These are phyloP conservation scores for Xylariales sp. DNA, from an alignment of 2,329 filamentous ascomycete species.

Conservation along the genomic window DNA sequence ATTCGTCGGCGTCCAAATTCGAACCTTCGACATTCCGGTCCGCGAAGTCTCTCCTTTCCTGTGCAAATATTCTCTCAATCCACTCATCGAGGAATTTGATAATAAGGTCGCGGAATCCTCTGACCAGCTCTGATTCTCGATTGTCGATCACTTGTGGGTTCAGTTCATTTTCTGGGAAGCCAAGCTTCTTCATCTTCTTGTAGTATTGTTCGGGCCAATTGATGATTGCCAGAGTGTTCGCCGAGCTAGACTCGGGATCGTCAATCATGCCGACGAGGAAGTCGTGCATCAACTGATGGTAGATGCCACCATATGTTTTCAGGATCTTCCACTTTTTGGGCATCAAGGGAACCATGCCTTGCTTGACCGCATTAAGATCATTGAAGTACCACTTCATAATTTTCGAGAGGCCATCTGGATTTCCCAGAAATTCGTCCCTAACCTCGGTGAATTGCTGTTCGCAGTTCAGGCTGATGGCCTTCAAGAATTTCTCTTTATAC, in stretches of 20 bases:
- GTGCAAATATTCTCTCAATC: slow-evolving; percentile 87
- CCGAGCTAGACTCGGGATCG: slow-evolving; percentile 76
- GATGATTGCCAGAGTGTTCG: slow-evolving; percentile 85
- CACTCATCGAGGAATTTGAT: slow-evolving; percentile 94
- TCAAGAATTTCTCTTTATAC: slow-evolving; percentile 93
- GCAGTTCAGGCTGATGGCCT: slow-evolving; percentile 70
- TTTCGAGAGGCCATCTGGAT: slow-evolving; percentile 80
- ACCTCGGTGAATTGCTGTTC: slow-evolving; percentile 69
- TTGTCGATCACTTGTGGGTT: slow-evolving; percentile 85
- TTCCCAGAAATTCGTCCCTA: slow-evolving; percentile 72
- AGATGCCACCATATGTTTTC: slow-evolving; percentile 83
- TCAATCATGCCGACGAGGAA: slow-evolving; percentile 81
- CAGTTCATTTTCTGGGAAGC: slow-evolving; percentile 71
- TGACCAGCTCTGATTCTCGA: slow-evolving; percentile 82
- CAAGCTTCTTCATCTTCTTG: slow-evolving; percentile 88
- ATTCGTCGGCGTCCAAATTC: slow-evolving; percentile 80
- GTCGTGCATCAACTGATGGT: slow-evolving; percentile 93
- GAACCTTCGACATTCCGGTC: slow-evolving; percentile 68
- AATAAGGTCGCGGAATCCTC: slow-evolving; percentile 91
- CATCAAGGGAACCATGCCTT: slow-evolving; percentile 87
- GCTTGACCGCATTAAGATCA: slow-evolving; percentile 88
- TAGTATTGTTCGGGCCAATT: slow-evolving; percentile 97
- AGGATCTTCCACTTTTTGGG: slow-evolving; percentile 97
- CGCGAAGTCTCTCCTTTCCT: slow-evolving; percentile 76
- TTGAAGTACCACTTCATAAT: slow-evolving; percentile 96